Evolutionary conservation across 495 filamentous ascomycete species (phyloP), one percentile per base, ranked within the genome.

Genomic region (Penicillium chermesinum): DNA sequence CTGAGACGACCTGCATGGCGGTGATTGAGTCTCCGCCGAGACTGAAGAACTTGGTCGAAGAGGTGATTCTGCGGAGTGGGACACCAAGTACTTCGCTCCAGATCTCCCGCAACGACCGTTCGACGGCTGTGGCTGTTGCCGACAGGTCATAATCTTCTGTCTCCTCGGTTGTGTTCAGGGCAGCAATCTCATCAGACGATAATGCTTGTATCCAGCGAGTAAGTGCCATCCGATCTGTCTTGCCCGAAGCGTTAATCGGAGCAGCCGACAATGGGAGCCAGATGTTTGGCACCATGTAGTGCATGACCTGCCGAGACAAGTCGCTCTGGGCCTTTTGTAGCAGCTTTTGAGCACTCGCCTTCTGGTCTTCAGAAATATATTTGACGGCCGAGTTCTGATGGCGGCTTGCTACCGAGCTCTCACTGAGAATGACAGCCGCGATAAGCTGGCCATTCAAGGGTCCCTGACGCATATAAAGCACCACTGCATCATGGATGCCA

Each of bases 281-380:
- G 14, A 66, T 2, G 0, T 37, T 50, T 0, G 70, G 74, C 0
- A 75, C 61, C 72, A 77, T 76, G 56, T 75, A 39, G 4, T 4
- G 35, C 4, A 13, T 5, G 14, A 37, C 5, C 4, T 5, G 5
- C 10, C 5, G 5, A 5, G 5, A 4, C 25, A 30, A 10, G 4
- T 30, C 25, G 10, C 10, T 10, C 25, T 30, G 25, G 10, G 10
- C 25, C 5, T 30, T 10, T 17, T 16, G 38, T 40, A 40, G 13
- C 38, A 3, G 38, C 6, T 7, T 6, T 6, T 40, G 2, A 12
- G 15, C 17, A 17, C 15, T 19, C 16, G 38, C 14, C 19, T 15
- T 18, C 38, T 40, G 9, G n/a, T 30, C 25, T 10, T 30, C 18
- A 7, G 21, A n/a, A 22, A 43, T 43, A 10, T 25, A 21, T 27